Conservation (phyloP, 2,329 filamentous ascomycete genomes). For the Dactylella cylindrospora region DNA sequence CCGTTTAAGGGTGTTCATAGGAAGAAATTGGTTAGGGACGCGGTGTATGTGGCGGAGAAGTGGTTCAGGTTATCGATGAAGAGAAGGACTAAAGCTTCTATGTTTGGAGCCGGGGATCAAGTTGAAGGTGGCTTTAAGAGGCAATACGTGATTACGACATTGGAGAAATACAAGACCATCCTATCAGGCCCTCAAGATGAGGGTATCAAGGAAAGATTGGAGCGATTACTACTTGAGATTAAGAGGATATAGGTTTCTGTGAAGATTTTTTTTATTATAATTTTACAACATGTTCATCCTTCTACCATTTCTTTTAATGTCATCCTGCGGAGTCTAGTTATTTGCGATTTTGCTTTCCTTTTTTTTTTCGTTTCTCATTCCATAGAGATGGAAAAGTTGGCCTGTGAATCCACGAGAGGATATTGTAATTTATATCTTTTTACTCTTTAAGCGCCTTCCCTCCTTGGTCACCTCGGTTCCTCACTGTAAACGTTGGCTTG, state of each 20-base stretch:
- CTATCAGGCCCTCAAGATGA: constrained; percentile 15
- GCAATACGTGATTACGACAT: constrained; percentile 35
- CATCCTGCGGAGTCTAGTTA: not conserved
- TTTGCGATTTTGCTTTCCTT: not conserved
- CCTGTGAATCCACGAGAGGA: too few species aligned
- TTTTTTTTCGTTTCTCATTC: not conserved
- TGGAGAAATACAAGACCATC: constrained; percentile 35
- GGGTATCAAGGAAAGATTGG: constrained; percentile 35
- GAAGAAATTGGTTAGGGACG: constrained; percentile 62
- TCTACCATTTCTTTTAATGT: constrained; percentile 1
- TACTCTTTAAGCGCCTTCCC: not conserved
- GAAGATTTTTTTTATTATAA: not conserved
- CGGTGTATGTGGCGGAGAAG: constrained; percentile 62
- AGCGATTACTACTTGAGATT: constrained; percentile 43
- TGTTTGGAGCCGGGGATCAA: constrained; percentile 30
- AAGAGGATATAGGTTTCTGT: constrained; percentile 14
- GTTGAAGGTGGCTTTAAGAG: constrained; percentile 43
- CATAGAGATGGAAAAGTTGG: too few species aligned
- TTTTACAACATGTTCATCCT: too few species aligned
- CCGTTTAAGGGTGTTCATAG: constrained; percentile 64
- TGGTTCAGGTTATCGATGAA: constrained; percentile 57
- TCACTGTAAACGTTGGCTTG: too few species aligned
- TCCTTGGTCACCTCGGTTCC: too few species aligned
- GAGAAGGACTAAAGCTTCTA: constrained; percentile 27
- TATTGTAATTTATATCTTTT: too few species aligned